phyloP scores from a whole-genome alignment of 257 asterid genomes.

The Paraleonurus japonicus region DNA sequence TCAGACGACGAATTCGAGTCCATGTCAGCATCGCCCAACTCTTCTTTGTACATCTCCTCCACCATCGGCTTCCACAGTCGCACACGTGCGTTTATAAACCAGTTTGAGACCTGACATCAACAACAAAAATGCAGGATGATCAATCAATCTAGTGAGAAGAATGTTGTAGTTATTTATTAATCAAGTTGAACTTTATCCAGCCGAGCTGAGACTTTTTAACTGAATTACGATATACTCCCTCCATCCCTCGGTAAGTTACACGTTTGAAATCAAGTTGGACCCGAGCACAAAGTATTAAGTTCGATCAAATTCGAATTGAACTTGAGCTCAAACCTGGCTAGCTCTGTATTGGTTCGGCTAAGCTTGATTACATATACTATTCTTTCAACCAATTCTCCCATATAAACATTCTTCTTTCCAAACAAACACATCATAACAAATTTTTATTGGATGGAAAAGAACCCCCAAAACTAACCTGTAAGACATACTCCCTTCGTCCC shows the following conservation, averaged over 20 bases:
- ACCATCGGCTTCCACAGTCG: conserved; percentile 99
- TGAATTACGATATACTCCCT: no score
- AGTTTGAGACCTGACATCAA: conserved; percentile 74
- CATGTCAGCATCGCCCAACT: conserved; percentile 54
- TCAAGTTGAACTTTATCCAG: background rate
- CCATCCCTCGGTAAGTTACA: no score
- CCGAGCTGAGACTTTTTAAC: no score
- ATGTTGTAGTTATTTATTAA: background rate
- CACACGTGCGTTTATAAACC: conserved; percentile 95
- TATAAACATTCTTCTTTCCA: background rate
- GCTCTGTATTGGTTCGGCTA: no score
- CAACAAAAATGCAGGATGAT: background rate
- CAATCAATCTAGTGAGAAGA: background rate
- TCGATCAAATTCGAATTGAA: no score
- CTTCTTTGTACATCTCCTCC: conserved; percentile 96
- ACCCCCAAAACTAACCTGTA: background rate
- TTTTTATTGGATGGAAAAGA: background rate
- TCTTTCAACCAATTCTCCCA: background rate
- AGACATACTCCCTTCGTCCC: no score
- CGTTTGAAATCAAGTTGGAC: no score
- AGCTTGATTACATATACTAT: no score
- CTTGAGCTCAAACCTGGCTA: no score
- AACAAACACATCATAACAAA: background rate
- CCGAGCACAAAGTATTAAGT: no score
- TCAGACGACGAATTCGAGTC: conserved; percentile 69